Percentiles rank a stretch among this genome's conserved stretches.
Evolutionary conservation across 805 yeast genomes (phyloP).

Genomic region (Candida boidinii): DNA sequence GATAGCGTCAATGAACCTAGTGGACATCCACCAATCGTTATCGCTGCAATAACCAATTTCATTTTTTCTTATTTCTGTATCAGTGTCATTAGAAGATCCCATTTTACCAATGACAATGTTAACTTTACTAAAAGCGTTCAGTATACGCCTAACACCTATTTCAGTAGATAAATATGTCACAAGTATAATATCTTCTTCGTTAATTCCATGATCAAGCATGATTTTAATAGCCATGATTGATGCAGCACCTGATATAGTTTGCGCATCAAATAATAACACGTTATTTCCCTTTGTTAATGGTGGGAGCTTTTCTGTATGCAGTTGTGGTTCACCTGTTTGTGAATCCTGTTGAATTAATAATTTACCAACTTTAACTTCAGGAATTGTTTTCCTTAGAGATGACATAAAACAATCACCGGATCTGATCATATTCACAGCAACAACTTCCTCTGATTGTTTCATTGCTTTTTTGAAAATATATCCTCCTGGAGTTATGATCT

Average conservation of each 20-base stretch:
- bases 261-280: constrained; percentile 76
- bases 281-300: constrained; percentile 24
- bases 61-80: constrained; percentile 9
- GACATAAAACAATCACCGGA: constrained; percentile 91
- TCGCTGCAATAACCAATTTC: constrained; percentile 20
- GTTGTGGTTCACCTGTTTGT: constrained; percentile 86
- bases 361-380: constrained; percentile 76
- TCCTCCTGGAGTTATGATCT: constrained; percentile 34
- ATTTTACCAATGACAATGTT: constrained; percentile 62
- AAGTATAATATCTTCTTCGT: constrained; percentile 51
- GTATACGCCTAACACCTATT: constrained; percentile 63
- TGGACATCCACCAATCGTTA: constrained; percentile 50
- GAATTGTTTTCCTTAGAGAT: constrained; percentile 66
- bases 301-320: constrained; percentile 78
- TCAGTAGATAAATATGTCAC: constrained; percentile 73
- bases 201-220: constrained; percentile 69
- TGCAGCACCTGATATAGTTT: constrained; percentile 87
- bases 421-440: constrained; percentile 74
- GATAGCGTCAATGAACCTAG: constrained; percentile 62
- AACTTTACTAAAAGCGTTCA: constrained; percentile 66
- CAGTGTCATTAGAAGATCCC: constrained; percentile 29
- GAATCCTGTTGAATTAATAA: constrained; percentile 82
- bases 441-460: constrained; percentile 35
- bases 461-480: constrained; percentile 17
- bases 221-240: constrained; percentile 92